Conservation (phyloP, 208 protist species). For the Trypanosoma lewisi region DNA sequence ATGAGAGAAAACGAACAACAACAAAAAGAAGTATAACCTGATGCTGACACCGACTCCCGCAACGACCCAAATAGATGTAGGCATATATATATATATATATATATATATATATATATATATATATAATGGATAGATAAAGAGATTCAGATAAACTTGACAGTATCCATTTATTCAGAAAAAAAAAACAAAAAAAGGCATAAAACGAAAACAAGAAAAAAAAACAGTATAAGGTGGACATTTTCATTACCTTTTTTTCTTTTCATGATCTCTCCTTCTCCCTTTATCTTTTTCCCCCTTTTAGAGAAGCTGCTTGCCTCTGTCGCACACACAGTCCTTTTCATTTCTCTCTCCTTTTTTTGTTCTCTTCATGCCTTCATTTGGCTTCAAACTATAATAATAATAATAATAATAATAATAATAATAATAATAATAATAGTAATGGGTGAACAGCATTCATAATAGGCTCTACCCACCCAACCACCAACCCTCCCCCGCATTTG, state of each 20-base stretch:
- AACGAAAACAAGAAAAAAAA: slow-evolving; percentile 28
- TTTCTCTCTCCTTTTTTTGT: slow-evolving; percentile 9
- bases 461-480: no score
- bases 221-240: slow-evolving; percentile 19
- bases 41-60: no score
- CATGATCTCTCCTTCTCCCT: neutral
- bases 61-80: no score
- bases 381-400: slow-evolving; percentile 22
- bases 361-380: neutral
- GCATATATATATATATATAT: no score
- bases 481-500: no score
- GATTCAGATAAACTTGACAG: neutral
- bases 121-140: neutral
- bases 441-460: neutral
- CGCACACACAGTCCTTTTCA: neutral
- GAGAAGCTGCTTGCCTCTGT: no score
- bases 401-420: slow-evolving; percentile 26
- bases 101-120: no score
- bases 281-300: slow-evolving; percentile 6
- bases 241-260: slow-evolving; percentile 6
- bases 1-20: no score
- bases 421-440: slow-evolving; percentile 21
- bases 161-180: neutral
- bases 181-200: slow-evolving; percentile 18
- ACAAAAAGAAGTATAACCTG: no score